Base-by-base conservation (phyloP, 1,139 yeast genomes). In the Taphrina populina region DNA sequence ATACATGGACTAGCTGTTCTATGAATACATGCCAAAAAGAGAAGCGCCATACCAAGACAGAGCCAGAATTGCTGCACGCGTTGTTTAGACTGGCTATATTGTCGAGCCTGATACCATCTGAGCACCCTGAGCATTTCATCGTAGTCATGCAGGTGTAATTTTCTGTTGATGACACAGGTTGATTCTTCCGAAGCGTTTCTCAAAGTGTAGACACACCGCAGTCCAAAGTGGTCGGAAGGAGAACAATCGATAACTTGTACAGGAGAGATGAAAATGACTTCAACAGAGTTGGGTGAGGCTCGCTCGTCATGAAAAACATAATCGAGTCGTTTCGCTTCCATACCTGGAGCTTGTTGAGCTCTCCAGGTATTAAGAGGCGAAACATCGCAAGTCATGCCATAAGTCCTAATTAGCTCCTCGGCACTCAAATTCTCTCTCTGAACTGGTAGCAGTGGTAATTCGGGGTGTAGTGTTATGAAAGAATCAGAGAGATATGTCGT, bases 141-240 rank as follows among this genome's bases (percentile, higher is more conserved):
- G 64, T 82, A 82, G 17, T 30, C 52, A 15, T 15, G 23, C 35
- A 45, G 15, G 34, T 34, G 34, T 29, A 35, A 43, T 47, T 39
- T 36, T 41, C 47, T 37, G 47, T 45, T 23, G 41, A 41, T 39
- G 49, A 34, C n/a, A 26, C 26, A 8, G 24, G 56, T 35, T 30
- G 51, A 29, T 58, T 56, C 68, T 66, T 36, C 83, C 67, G 23
- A 23, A 34, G 36, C n/a, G n/a, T n/a, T 17, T 33, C 26, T 30
- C 49, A 52, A n/a, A 40, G 13, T 27, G 57, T 54, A 34, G 43
- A 43, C 43, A 57, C 49, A 49, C 54, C 33, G 49, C 66, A 59
- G 15, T 80, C 79, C 99, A 74, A 94, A 92, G 72, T 92, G 98
- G 67, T 92, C 99, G 0, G 96, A 88, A 62, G 79, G 83, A 3